These are phyloP conservation scores for Cutaneotrichosporon cyanovorans DNA, from an alignment of 1,284 basidiomycete genomes.

Conservation along the genomic window DNA sequence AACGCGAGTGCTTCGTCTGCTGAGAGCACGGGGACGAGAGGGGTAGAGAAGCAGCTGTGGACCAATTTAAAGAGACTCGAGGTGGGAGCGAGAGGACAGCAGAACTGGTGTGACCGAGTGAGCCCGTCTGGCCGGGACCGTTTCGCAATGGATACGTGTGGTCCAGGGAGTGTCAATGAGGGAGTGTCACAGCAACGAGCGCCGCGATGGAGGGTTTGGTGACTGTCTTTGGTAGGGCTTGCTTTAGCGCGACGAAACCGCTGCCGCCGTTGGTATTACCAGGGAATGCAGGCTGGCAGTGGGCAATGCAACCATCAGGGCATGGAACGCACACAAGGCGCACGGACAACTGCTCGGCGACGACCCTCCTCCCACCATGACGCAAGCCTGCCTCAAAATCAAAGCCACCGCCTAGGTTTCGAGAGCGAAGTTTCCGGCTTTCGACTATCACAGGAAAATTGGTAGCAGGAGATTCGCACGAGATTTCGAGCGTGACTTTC, in stretches of 20 bases:
- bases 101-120: slow-evolving; percentile 1
- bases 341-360: no score
- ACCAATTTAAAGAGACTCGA: slow-evolving; percentile 11
- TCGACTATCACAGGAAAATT: no score
- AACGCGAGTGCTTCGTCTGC: neutral
- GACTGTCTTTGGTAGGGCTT: slow-evolving; percentile 5
- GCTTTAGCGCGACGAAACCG: slow-evolving; percentile 16
- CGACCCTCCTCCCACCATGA: no score
- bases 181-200: slow-evolving; percentile 1
- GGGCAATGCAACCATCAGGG: no score
- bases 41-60: slow-evolving; percentile 1
- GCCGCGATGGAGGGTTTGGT: slow-evolving; percentile 10
- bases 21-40: slow-evolving; percentile 2
- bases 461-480: no score
- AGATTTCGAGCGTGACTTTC: no score
- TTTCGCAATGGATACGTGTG: slow-evolving; percentile 17
- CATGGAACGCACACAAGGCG: no score
- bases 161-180: slow-evolving; percentile 5
- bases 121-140: slow-evolving; percentile 13
- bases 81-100: slow-evolving; percentile 4
- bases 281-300: no score
- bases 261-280: neutral
- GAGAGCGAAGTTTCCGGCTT: no score
- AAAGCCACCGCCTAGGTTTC: no score
- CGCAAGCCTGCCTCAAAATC: no score